Percentiles rank a stretch among this genome's conserved stretches.
Conservation (phyloP, 371 early-diverging fungal species). For the Phascolomyces articulosus region DNA sequence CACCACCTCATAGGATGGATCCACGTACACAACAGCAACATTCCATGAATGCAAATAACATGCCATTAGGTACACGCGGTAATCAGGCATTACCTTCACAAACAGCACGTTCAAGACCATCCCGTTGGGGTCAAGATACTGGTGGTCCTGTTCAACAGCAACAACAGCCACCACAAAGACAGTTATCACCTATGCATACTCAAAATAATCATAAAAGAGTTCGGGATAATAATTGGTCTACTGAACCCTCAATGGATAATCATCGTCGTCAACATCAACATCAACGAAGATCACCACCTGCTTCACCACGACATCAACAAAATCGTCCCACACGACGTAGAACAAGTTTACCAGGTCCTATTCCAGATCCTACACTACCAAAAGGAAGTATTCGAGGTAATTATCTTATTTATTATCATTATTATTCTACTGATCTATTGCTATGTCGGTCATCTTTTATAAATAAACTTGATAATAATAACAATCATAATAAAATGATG, state of each 20-base stretch:
- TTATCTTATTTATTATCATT: background rate
- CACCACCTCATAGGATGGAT: background rate
- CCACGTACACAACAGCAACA: constrained; percentile 2
- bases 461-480: too few species aligned
- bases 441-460: too few species aligned
- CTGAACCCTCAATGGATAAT: background rate
- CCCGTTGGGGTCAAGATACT: constrained; percentile 11
- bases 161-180: background rate
- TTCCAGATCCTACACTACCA: constrained; percentile 34
- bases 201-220: background rate
- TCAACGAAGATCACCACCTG: background rate
- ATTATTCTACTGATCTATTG: background rate
- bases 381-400: constrained; percentile 47
- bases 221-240: background rate
- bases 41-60: background rate
- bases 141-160: background rate
- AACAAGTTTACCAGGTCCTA: constrained; percentile 21
- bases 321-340: background rate
- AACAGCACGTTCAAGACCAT: constrained; percentile 10
- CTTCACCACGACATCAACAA: background rate
- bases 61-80: background rate
- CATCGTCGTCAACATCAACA: background rate
- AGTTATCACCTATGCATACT: background rate
- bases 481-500: too few species aligned
- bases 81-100: background rate